Evolutionary conservation across 352 stramenopile genomes (phyloP).

Genomic region (Peronospora belbahrii): DNA sequence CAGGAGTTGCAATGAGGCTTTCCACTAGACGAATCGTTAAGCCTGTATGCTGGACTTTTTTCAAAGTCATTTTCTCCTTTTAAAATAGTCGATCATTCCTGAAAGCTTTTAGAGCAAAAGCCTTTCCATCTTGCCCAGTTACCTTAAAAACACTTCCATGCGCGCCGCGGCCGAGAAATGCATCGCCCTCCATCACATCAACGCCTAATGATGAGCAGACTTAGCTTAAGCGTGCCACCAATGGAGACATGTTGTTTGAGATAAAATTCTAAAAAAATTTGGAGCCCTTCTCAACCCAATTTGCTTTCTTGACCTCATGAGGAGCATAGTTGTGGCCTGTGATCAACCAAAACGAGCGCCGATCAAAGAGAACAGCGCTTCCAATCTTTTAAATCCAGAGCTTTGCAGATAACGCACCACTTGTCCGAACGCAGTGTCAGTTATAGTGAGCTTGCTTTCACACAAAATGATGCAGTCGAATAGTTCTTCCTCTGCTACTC

Average conservation of each 20-base stretch:
- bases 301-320: conserved; percentile 10
- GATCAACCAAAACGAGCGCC: conserved; percentile 24
- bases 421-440: conserved; percentile 23
- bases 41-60: conserved; percentile 14
- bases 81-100: conserved; percentile 3
- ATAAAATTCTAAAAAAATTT: conserved; percentile 26
- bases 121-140: conserved; percentile 5
- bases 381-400: conserved; percentile 8
- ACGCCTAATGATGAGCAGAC: conserved; percentile 15
- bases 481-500: conserved; percentile 25
- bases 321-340: conserved; percentile 17
- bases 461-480: conserved; percentile 29
- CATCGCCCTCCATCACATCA: conserved; percentile 21
- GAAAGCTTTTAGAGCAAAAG: conserved; percentile 20
- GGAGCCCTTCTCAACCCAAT: conserved; percentile 16
- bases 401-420: conserved; percentile 21
- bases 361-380: conserved; percentile 22
- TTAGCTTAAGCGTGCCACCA: conserved; percentile 11
- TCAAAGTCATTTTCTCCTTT: conserved; percentile 17
- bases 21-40: conserved; percentile 19
- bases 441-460: conserved; percentile 25
- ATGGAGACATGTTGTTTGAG: conserved; percentile 15
- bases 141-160: conserved; percentile 16
- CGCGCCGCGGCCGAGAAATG: conserved; percentile 21
- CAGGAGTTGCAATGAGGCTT: conserved; percentile 16